These are phyloP conservation scores for Pythium phragmitis DNA, from an alignment of 352 stramenopile species.

Conservation along the genomic window DNA sequence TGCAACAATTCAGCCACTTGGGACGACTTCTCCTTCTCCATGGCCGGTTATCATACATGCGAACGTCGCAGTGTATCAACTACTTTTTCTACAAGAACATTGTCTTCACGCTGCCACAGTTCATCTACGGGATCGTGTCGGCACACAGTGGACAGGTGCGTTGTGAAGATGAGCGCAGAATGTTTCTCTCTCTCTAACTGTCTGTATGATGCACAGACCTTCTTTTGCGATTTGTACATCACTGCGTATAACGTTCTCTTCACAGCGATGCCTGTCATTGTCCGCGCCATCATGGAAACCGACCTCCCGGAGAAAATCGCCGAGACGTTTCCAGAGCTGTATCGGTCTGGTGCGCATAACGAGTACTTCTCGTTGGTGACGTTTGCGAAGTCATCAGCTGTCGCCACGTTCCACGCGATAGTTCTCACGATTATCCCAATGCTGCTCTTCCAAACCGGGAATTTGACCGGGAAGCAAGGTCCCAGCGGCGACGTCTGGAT, in stretches of 20 bases:
- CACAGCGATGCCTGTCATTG: conserved; percentile 88
- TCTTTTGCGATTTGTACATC: conserved; percentile 83
- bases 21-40: conserved; percentile 72
- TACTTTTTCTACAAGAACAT: conserved; percentile 99
- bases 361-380: conserved; percentile 63
- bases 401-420: conserved; percentile 61
- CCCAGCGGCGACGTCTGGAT: conserved; percentile 70
- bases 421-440: conserved; percentile 62
- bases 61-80: conserved; percentile 94
- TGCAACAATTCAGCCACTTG: conserved; percentile 84
- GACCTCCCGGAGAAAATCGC: conserved; percentile 68
- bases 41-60: conserved; percentile 94
- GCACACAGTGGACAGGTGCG: conserved; percentile 84
- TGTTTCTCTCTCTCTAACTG: not conserved
- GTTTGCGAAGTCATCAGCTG: conserved; percentile 34
- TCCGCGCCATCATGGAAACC: conserved; percentile 72
- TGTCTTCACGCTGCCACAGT: conserved; percentile 88
- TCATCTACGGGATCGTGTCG: conserved; percentile 84
- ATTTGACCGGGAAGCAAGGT: conserved; percentile 51
- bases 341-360: conserved; percentile 54
- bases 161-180: not conserved
- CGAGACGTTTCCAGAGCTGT: conserved; percentile 71
- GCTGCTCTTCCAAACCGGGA: conserved; percentile 45
- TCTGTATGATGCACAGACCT: conserved; percentile 39
- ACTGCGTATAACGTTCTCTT: conserved; percentile 95